Percentiles rank a stretch among this genome's conserved stretches.
phyloP scores from a whole-genome alignment of 2,329 filamentous ascomycete genomes.

The Rugonectria rugulosa region DNA sequence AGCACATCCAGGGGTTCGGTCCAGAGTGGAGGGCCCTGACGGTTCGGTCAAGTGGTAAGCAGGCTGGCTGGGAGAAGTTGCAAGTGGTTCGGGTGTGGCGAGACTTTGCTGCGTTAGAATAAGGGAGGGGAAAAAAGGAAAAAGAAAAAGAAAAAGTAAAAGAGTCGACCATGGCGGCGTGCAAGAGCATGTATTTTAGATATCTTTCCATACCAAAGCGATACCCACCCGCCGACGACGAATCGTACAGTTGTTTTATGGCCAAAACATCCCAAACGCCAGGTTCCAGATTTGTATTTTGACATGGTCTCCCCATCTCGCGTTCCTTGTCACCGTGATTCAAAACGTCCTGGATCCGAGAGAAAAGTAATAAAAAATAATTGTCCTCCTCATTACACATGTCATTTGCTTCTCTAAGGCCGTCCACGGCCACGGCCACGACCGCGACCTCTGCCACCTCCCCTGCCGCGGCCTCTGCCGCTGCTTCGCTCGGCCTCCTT shows the following conservation, averaged over 20 bases:
- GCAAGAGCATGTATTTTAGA: constrained; percentile 41
- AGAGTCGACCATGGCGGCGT: constrained; percentile 25
- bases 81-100: constrained; percentile 89
- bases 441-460: constrained; percentile 63
- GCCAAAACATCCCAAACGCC: constrained; percentile 48
- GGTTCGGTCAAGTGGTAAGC: constrained; percentile 83
- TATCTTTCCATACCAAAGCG: constrained; percentile 42
- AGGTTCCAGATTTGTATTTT: constrained; percentile 41
- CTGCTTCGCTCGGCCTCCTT: constrained; percentile 79
- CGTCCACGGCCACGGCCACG: constrained; percentile 53
- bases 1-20: constrained; percentile 61
- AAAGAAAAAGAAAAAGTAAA: neutral
- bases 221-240: constrained; percentile 38
- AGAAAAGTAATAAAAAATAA: no score
- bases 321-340: constrained; percentile 21
- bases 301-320: constrained; percentile 32
- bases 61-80: constrained; percentile 93
- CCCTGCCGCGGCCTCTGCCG: constrained; percentile 60
- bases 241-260: constrained; percentile 40
- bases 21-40: constrained; percentile 75
- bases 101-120: constrained; percentile 37
- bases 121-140: neutral
- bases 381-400: constrained; percentile 3
- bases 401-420: constrained; percentile 18
- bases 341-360: constrained; percentile 20